Evolutionary conservation across 192 early-diverging fungal species (phyloP), one percentile per base, ranked within the genome.

Genomic region (Coemansia biformis): DNA sequence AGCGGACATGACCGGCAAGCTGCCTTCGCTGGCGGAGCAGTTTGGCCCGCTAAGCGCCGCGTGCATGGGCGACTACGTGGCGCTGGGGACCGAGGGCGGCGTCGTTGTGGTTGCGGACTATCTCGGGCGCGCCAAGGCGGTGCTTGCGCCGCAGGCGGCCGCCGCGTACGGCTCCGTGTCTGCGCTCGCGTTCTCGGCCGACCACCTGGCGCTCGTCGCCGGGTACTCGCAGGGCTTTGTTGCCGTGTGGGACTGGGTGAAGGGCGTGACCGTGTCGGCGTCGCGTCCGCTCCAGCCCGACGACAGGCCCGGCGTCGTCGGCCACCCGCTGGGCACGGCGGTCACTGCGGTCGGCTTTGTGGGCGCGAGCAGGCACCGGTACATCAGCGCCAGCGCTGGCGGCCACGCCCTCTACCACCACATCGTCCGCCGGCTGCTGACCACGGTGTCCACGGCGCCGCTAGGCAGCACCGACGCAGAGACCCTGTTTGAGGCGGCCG

Each of bases 211-310:
- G 38, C 44, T 75, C n/a, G 47, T 55, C 29, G 71, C 49, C 8
- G 71, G 71, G 13, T 63, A 67, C 29, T 38, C 64, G 15, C 51
- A 47, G 33, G 71, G 71, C 8, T 63, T 57, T 26, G 64, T 75
- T 1, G 56, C 57, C 15, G 59, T 75, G 34, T 75, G 71, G 71
- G 71, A 75, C 60, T 67, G 64, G 71, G 42, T 29, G 10, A 63
- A 63, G 37, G 55, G 60, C 46, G 48, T 56, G 3, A 59, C 63
- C 0, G 53, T 59, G 10, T 51, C 64, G 3, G 60, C 66, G 18
- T 53, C 71, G 24, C 50, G 59, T 4, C 63, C 71, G 7, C 23
- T 48, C 28, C 63, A 66, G 55, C 39, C 58, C 38, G 38, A 47
- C 28, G 64, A 74, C 53, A 46, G 33, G 32, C 38, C 64, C 3